A percentile compares a stretch with the other conserved stretches of the same genome.
Evolutionary conservation across 23 red algal species (phyloP).

Genomic region (Cyanidium caldarium): DNA sequence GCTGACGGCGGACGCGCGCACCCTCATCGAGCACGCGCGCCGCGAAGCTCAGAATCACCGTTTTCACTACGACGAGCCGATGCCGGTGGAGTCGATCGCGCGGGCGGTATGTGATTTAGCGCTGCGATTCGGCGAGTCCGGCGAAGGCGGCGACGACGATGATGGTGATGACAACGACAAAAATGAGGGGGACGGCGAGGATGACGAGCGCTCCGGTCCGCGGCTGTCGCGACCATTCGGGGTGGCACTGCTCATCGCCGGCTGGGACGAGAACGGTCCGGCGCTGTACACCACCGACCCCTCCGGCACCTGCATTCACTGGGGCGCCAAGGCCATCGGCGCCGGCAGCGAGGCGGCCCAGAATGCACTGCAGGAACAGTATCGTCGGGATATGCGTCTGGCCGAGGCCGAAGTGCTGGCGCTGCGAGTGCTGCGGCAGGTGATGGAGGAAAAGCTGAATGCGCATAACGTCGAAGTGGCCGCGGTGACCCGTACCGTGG

Average conservation of each 20-base stretch:
- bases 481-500: conserved; percentile 25
- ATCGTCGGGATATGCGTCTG: conserved; percentile 68
- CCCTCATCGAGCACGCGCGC: conserved; percentile 82
- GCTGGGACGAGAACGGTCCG: conserved; percentile 85
- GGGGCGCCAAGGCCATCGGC: conserved; percentile 85
- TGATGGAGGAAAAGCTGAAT: conserved; percentile 92
- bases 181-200: background rate
- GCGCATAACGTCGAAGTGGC: conserved; percentile 88
- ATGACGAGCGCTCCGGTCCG: background rate
- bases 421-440: conserved; percentile 73
- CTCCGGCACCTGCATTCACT: conserved; percentile 77
- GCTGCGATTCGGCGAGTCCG: conserved; percentile 76
- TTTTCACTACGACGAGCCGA: conserved; percentile 91
- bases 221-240: conserved; percentile 55
- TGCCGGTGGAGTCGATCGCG: conserved; percentile 83
- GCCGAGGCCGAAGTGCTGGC: conserved; percentile 60
- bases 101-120: conserved; percentile 67
- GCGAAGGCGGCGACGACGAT: conserved; percentile 48
- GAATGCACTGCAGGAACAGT: conserved; percentile 71
- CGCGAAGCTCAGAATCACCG: conserved; percentile 69
- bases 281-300: conserved; percentile 94
- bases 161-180: background rate
- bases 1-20: conserved; percentile 93
- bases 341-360: conserved; percentile 66
- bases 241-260: conserved; percentile 86